Base-by-base conservation (phyloP, 1,284 basidiomycete genomes). In the Marasmius sp. region DNA sequence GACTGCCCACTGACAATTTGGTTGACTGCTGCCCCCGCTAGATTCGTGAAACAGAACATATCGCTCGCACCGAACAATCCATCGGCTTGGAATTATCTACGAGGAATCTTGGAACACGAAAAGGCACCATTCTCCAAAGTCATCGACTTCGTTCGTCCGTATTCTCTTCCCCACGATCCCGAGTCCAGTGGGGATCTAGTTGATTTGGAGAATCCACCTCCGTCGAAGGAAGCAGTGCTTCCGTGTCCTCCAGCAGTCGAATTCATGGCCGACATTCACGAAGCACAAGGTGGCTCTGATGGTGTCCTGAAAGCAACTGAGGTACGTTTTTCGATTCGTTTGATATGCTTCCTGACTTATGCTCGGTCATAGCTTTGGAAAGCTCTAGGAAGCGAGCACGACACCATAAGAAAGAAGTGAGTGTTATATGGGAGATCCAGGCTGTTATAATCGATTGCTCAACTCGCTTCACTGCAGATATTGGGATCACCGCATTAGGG, bases 21-120 rank as follows among this genome's bases (percentile, higher is more conserved):
- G 12, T 20, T 38, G 14, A 20, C 41, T 33, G 57, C 36, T 11
- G 27, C 43, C 43, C 18, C 36, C 33, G 14, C 9, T 58, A 86
- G 85, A 27, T 88, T 81, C 65, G 77, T 85, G 9, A 91, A 95
- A 72, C 80, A 88, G 64, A 88, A 89, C 72, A 92, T 97, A 61
- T 85, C 92, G n/a, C 75, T 89, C 10, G 93, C 92, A 11, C 94
- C 95, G 2, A 95, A 95, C 74, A 98, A 98, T 68, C 83, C 88
- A 0, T 95, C 93, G 0, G 93, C 93, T 0, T 97, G 95, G 95
- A 97, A 97, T 73, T 98, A 97, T 72, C 81, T 97, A 10, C 86
- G 95, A 64, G 95, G 91, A 10, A 71, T 91, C 10, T 81, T 94
- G 16, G 81, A 91, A 61, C 72, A 81, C 70, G 81, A 82, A 66